A percentile compares a stretch with the other conserved stretches of the same genome.
These are phyloP conservation scores for Brassica incana DNA, from an alignment of 345 rosid genomes.

Conservation along the genomic window DNA sequence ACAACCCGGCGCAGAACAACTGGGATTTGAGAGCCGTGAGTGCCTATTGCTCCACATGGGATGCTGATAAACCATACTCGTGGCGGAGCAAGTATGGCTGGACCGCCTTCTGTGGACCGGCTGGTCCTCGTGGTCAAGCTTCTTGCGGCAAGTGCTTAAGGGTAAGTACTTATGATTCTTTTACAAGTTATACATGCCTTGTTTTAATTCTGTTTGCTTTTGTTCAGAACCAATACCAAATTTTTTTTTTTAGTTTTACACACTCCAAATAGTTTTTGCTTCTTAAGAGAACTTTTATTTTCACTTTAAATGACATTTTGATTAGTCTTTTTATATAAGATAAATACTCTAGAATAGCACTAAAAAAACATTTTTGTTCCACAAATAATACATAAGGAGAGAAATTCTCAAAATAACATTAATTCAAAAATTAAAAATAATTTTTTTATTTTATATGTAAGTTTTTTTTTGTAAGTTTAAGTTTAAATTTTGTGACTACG, in stretches of 20 bases:
- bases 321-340: neutral
- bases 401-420: neutral
- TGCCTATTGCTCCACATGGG: slow-evolving; percentile 61
- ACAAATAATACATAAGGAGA: neutral
- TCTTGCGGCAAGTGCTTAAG: slow-evolving; percentile 58
- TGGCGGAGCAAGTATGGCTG: slow-evolving; percentile 60
- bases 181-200: neutral
- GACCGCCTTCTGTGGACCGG: slow-evolving; percentile 66
- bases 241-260: neutral
- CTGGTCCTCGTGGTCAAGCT: slow-evolving; percentile 51
- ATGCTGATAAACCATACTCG: slow-evolving; percentile 46
- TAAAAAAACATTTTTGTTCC: too few species aligned
- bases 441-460: neutral
- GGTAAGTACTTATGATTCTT: slow-evolving; percentile 29
- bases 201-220: neutral
- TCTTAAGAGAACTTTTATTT: neutral
- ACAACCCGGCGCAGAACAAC: slow-evolving; percentile 47
- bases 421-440: neutral
- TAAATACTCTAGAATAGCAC: neutral
- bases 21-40: slow-evolving; percentile 56
- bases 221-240: neutral
- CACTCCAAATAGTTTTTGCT: neutral
- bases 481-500: neutral
- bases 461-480: too few species aligned
- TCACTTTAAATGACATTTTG: neutral